Conservation (phyloP, 768 basidiomycete species). For the Mycena maculata region DNA sequence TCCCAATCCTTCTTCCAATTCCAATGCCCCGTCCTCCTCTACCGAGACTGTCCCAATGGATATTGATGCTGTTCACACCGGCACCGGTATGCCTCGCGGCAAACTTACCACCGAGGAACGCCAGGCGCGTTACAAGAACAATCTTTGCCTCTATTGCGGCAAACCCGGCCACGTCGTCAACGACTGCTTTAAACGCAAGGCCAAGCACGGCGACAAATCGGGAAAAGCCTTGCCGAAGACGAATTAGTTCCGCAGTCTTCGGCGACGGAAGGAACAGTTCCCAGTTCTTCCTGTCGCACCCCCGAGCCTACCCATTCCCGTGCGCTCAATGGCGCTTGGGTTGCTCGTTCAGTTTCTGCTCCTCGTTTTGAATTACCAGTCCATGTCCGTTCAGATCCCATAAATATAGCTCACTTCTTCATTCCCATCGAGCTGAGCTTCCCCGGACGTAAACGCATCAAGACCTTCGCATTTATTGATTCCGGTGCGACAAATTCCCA, state of each 20-base stretch:
- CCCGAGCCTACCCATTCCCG: conserved; percentile 33
- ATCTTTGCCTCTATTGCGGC: conserved; percentile 52
- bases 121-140: conserved; percentile 36
- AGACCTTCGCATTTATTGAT: conserved; percentile 52
- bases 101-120: conserved; percentile 44
- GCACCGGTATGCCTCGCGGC: conserved; percentile 39
- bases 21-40: background rate
- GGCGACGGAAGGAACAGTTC: conserved; percentile 42
- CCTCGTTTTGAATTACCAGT: conserved; percentile 21
- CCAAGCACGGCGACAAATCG: conserved; percentile 33
- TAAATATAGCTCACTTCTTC: conserved; percentile 43
- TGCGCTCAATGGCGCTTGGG: conserved; percentile 35
- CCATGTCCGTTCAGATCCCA: conserved; percentile 35
- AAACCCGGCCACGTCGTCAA: conserved; percentile 41
- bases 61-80: conserved; percentile 40
- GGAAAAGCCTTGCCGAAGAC: conserved; percentile 45
- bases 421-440: conserved; percentile 44
- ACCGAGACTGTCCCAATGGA: conserved; percentile 45
- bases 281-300: conserved; percentile 12
- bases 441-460: conserved; percentile 45
- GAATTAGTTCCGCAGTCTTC: conserved; percentile 44
- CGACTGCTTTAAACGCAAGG: conserved; percentile 41
- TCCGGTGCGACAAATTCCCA: conserved; percentile 49
- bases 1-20: conserved; percentile 5
- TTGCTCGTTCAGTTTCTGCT: conserved; percentile 21